These are phyloP conservation scores for Diphasiastrum complanatum DNA, from an alignment of 83 land plant genomes.

Conservation along the genomic window DNA sequence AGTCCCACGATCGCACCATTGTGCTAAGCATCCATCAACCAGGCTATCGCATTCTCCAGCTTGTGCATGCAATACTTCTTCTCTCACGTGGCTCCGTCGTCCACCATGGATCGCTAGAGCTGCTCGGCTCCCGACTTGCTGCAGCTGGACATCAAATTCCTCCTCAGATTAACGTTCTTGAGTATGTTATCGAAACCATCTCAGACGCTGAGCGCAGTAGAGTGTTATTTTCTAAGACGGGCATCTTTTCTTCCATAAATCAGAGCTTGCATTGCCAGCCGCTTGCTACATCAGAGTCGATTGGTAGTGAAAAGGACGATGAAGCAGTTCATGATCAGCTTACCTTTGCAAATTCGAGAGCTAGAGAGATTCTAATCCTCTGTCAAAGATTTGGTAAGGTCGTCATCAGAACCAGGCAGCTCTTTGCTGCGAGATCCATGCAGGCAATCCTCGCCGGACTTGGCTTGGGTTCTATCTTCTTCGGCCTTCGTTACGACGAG, in stretches of 20 bases:
- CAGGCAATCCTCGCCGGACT: constrained; percentile 61
- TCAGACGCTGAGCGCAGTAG: no score
- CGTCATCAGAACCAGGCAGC: constrained; percentile 56
- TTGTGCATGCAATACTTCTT: constrained; percentile 55
- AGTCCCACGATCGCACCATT: constrained; percentile 49
- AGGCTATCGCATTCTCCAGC: constrained; percentile 63
- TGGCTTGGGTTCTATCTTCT: constrained; percentile 68
- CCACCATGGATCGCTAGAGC: constrained; percentile 63
- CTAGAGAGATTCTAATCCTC: constrained; percentile 47
- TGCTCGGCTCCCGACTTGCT: constrained; percentile 29
- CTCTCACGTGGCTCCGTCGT: constrained; percentile 62
- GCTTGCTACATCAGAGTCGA: background rate
- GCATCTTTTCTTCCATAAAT: no score
- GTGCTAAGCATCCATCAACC: constrained; percentile 89
- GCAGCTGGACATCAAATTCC: constrained; percentile 54
- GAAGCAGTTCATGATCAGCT: constrained; percentile 4
- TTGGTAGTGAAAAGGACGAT: background rate
- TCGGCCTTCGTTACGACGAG: constrained; percentile 30
- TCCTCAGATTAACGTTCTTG: constrained; percentile 59
- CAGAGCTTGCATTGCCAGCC: no score
- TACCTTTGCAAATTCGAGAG: constrained; percentile 50
- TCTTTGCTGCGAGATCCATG: constrained; percentile 53
- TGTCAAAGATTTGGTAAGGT: constrained; percentile 51
- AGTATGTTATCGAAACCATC: constrained; percentile 79
- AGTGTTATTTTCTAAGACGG: no score